Evolutionary conservation across 2,329 filamentous ascomycete genomes (phyloP).

Genomic region (Colletotrichum kahawae): DNA sequence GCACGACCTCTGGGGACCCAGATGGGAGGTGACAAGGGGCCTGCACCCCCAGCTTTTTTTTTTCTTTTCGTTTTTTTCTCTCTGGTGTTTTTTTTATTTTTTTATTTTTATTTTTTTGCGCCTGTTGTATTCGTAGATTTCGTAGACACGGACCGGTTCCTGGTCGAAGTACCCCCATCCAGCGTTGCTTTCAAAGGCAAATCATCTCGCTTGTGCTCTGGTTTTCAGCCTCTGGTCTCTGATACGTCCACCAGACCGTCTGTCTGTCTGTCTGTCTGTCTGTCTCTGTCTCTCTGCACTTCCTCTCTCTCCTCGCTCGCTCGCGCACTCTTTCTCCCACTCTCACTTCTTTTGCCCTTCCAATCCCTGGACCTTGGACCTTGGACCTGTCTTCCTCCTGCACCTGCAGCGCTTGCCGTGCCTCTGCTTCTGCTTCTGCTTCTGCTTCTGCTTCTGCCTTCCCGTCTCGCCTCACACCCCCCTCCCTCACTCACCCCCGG

Average conservation of each 20-base stretch:
- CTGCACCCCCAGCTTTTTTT: conserved; percentile 4
- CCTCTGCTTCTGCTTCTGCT: neutral
- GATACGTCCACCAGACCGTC: conserved; percentile 17
- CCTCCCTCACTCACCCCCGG: neutral
- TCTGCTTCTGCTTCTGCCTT: neutral
- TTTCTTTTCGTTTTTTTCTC: neutral
- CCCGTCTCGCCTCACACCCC: neutral
- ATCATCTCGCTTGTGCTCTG: conserved; percentile 56
- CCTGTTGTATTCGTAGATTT: conserved; percentile 15
- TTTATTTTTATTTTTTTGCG: neutral
- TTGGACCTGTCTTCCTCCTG: neutral
- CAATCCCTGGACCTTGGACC: neutral
- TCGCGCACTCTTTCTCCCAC: neutral
- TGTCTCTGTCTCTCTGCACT: conserved; percentile 18
- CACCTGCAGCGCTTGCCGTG: neutral
- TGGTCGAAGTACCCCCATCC: conserved; percentile 31
- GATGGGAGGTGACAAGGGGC: neutral
- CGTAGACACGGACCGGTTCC: conserved; percentile 26
- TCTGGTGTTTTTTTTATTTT: neutral
- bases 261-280: neutral
- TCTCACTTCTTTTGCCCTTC: neutral
- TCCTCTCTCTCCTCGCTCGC: neutral
- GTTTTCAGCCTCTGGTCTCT: conserved; percentile 50
- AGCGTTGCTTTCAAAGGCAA: conserved; percentile 47
- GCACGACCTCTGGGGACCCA: neutral